Base-by-base conservation (phyloP, 2,329 filamentous ascomycete genomes). In the Colletotrichum simmondsii region DNA sequence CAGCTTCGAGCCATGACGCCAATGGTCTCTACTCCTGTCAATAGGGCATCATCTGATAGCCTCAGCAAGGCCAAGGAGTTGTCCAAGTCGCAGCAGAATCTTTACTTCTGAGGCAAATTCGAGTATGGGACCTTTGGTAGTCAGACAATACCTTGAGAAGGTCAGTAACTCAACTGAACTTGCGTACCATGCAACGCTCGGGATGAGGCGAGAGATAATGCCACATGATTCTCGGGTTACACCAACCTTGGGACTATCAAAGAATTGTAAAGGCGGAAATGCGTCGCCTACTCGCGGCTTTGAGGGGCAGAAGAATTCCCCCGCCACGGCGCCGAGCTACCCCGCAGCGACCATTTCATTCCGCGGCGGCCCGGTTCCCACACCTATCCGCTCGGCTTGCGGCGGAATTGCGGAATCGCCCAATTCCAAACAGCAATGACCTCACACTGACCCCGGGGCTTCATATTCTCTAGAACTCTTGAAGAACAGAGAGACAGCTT, bases 361-460 rank as follows among this genome's bases (percentile, higher is more conserved):
- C 69, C 69, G 69, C 65, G 65, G 69, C 58, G 46, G 66, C 46
- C 66, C 66, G 66, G 54, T 62, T 56, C 49, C 63, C 67, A 68
- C 14, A 54, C 42, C 53, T 52, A 74, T 54, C 74, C 74, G 68
- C 74, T 75, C 74, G 74, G 74, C 65, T 75, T 75, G 71, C 68
- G 53, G 53, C 74, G 74, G 74, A 74, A 72, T 75, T 74, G 26
- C 67, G 68, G 66, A 74, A 65, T 64, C 37, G 26, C 22, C 42
- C 54, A 57, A 57, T 35, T 56, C 54, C 57, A 72, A 56, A 70
- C 70, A 65, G 35, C 24, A 24, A 72, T 64, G 60, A 65, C 54
- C 60, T 72, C 70, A 63, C 42, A 30, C 52, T 37, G 28, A 54
- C 46, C 19, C 63, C 57, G 35, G n/a, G 57, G 68, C 68, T 61